phyloP scores from a whole-genome alignment of 331 rosid genomes.

The Cydonia oblonga region DNA sequence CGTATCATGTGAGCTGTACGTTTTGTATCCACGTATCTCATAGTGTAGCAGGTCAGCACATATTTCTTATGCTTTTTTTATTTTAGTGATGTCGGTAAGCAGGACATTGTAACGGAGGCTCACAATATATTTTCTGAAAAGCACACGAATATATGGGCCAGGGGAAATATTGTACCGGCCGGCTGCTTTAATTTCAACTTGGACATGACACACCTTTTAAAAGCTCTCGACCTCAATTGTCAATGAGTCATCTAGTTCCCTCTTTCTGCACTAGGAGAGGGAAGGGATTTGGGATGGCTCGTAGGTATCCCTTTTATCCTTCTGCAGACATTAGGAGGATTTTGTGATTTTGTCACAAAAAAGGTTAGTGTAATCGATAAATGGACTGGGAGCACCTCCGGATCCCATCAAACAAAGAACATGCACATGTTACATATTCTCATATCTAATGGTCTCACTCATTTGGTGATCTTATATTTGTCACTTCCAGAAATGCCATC shows the following conservation, averaged over 20 bases:
- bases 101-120: background rate
- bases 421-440: too few species aligned
- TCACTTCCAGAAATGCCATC: background rate
- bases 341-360: too few species aligned
- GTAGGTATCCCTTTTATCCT: background rate
- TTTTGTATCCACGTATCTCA: background rate
- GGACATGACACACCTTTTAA: background rate
- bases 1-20: slow-evolving; percentile 7
- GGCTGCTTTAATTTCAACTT: background rate
- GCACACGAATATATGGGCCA: background rate
- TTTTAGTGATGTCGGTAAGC: background rate
- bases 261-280: background rate
- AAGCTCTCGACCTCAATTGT: background rate
- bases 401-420: too few species aligned
- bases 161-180: background rate
- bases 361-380: too few species aligned
- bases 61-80: background rate
- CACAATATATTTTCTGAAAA: background rate
- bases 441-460: background rate
- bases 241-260: background rate
- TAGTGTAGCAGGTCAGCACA: background rate
- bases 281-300: background rate
- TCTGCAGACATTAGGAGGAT: background rate
- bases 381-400: too few species aligned
- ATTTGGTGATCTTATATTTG: background rate